Conservation (phyloP, 192 early-diverging fungal genomes). For the Backusella macrospora region DNA sequence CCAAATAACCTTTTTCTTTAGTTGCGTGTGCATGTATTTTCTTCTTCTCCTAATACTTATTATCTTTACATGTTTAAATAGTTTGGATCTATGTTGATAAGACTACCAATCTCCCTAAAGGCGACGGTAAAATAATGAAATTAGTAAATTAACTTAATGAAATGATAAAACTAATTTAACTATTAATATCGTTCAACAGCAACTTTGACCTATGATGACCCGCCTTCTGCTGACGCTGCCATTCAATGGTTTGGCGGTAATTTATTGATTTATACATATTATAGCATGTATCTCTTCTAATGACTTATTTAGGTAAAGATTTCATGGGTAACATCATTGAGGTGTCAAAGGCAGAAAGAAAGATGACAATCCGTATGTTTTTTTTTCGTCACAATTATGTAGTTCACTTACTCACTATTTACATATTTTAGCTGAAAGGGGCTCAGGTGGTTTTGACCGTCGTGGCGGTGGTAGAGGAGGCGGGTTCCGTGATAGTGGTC, state of each 20-base stretch:
- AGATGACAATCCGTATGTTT: conserved; percentile 44
- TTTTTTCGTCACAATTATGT: not conserved
- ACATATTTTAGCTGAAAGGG: conserved; percentile 7
- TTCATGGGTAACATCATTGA: conserved; percentile 59
- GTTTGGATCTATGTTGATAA: conserved; percentile 77
- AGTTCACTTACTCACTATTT: too few species aligned
- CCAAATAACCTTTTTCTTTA: not conserved
- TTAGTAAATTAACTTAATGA: not conserved
- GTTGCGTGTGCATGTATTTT: not conserved
- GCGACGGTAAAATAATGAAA: conserved; percentile 55
- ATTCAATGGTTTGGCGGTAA: conserved; percentile 76
- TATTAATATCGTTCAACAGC: conserved; percentile 38
- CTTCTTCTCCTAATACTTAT: conserved; percentile 46
- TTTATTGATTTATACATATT: conserved; percentile 28
- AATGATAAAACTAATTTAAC: not conserved
- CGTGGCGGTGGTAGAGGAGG: conserved; percentile 49
- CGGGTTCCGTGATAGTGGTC: conserved; percentile 44
- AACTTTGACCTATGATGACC: conserved; percentile 79
- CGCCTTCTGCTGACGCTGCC: conserved; percentile 66
- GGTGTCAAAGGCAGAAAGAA: conserved; percentile 65
- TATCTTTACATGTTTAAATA: conserved; percentile 40
- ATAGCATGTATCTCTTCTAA: not conserved
- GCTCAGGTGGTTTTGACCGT: conserved; percentile 29
- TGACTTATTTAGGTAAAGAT: conserved; percentile 43
- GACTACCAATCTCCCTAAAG: conserved; percentile 63